Percentiles rank a stretch among this genome's conserved stretches.
phyloP scores from a whole-genome alignment of 805 yeast species.

The Starmera quercuum region DNA sequence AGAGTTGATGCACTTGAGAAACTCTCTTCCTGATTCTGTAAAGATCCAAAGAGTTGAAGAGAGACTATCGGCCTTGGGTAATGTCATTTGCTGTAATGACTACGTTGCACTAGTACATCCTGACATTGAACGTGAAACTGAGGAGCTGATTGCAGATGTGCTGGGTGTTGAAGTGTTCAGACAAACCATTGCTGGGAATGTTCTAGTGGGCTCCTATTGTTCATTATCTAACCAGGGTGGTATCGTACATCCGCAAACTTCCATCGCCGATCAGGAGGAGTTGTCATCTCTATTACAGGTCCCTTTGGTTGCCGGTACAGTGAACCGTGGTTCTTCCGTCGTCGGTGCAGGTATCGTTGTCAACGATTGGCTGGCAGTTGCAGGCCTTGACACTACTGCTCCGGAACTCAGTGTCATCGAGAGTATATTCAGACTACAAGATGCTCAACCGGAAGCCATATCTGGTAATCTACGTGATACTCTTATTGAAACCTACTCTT shows the following conservation, averaged over 20 bases:
- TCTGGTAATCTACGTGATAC: conserved; percentile 85
- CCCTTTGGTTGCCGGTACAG: conserved; percentile 97
- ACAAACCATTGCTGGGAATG: conserved; percentile 98
- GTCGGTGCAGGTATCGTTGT: conserved; percentile 99
- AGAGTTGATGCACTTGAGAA: conserved; percentile 95
- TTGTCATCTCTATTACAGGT: conserved; percentile 90
- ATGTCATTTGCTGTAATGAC: conserved; percentile 97
- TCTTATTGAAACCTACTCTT: conserved; percentile 85
- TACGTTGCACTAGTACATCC: conserved; percentile 99
- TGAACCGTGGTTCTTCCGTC: conserved; percentile 94
- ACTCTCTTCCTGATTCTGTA: conserved; percentile 90
- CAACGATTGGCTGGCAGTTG: conserved; percentile 95
- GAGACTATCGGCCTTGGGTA: conserved; percentile 92
- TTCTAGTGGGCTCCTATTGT: conserved; percentile 94
- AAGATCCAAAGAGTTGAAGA: conserved; percentile 98
- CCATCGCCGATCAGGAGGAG: conserved; percentile 97
- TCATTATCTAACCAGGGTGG: conserved; percentile 96
- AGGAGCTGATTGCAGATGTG: conserved; percentile 95
- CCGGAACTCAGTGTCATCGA: conserved; percentile 96
- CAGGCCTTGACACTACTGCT: conserved; percentile 97
- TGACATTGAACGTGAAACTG: conserved; percentile 98
- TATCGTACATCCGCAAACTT: conserved; percentile 94
- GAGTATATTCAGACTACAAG: conserved; percentile 90
- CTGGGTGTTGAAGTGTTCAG: conserved; percentile 98
- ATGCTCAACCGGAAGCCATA: conserved; percentile 82